Evolutionary conservation across 352 stramenopile species (phyloP), one percentile per base, ranked within the genome.

Genomic region (Elongisporangium undulatum): DNA sequence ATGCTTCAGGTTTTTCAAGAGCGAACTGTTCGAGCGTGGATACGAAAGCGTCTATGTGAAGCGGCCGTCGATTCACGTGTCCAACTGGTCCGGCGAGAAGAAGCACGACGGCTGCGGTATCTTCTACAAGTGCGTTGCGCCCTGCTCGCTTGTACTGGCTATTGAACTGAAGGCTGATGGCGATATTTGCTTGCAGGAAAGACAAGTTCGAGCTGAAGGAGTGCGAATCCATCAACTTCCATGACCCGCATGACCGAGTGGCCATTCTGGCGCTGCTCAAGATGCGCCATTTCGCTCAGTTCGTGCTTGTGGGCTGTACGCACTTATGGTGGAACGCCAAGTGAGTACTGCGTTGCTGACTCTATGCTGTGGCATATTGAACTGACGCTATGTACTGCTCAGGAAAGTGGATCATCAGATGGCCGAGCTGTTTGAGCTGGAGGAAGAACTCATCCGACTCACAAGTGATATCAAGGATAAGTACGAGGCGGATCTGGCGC

Each of bases 281-380:
- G 71, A 85, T 92, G 79, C 80, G 82, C 17, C 72, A 90, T 53
- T 91, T 90, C 67, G 77, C 82, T 50, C 77, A 95, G 58, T 90
- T 83, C 19, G 79, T 95, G 45, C 63, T 95, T 20, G 71, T 95
- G 13, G 86, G 82, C 9, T 92, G 82, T 64, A 95, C 86, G 5
- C 86, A 95, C 48, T 56, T 95, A 22, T 95, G 85, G 82, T 95
- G 86, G 86, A 95, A 95, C 55, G 75, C 81, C 15, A 92, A 94
- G 82, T 92, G 67, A 58, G 78, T 75, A 51, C 12, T 62, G 45
- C 9, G 3, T 16, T 6, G 8, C 3, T 3, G 19, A 54, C 38
- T 9, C 49, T 20, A n/a, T 61, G 41, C 1, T 20, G 16, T 13
- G 52, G 3, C 22, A 23, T 13, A 49, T 21, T 48, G 3, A 6